These are phyloP conservation scores for Chaetomium tenue DNA, from an alignment of 495 filamentous ascomycete genomes.

Conservation along the genomic window DNA sequence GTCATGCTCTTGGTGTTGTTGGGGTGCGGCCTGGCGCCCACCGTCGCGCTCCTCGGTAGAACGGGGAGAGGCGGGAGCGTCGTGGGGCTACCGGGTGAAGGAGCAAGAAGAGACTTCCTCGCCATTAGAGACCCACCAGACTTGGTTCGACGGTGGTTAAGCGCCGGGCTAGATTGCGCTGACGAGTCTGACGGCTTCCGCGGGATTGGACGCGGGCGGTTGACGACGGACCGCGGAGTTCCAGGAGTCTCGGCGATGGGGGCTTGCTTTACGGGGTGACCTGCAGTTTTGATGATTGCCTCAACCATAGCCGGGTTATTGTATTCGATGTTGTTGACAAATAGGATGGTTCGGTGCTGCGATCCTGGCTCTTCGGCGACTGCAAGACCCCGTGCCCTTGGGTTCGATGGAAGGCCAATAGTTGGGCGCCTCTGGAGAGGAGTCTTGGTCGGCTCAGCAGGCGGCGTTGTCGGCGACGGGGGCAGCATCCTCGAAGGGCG, in stretches of 20 bases:
- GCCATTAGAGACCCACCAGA: slow-evolving; percentile 44
- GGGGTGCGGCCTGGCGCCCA: slow-evolving; percentile 35
- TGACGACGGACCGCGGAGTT: slow-evolving; percentile 43
- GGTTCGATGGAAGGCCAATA: slow-evolving; percentile 51
- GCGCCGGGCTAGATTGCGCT: slow-evolving; percentile 32
- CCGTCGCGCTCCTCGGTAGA: slow-evolving; percentile 43
- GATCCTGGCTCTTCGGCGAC: slow-evolving; percentile 31
- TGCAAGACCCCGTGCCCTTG: slow-evolving; percentile 44
- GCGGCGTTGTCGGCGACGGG: slow-evolving; percentile 32
- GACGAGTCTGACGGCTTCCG: slow-evolving; percentile 44
- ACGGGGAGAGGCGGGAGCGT: slow-evolving; percentile 47
- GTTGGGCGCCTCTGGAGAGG: slow-evolving; percentile 49
- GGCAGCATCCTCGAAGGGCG: slow-evolving; percentile 39
- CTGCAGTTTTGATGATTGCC: slow-evolving; percentile 45
- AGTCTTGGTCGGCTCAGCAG: slow-evolving; percentile 39
- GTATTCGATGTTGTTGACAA: slow-evolving; percentile 53
- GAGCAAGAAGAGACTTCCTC: slow-evolving; percentile 45
- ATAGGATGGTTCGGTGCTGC: slow-evolving; percentile 51
- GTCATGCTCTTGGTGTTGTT: slow-evolving; percentile 56
- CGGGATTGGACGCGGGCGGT: slow-evolving; percentile 54
- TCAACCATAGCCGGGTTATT: slow-evolving; percentile 47
- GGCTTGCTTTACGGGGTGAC: slow-evolving; percentile 29
- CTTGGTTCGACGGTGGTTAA: slow-evolving; percentile 44
- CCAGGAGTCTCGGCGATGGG: slow-evolving; percentile 25
- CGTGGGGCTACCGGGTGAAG: slow-evolving; percentile 49